phyloP scores from a whole-genome alignment of 1,284 basidiomycete species.

The Ganoderma meredithae region DNA sequence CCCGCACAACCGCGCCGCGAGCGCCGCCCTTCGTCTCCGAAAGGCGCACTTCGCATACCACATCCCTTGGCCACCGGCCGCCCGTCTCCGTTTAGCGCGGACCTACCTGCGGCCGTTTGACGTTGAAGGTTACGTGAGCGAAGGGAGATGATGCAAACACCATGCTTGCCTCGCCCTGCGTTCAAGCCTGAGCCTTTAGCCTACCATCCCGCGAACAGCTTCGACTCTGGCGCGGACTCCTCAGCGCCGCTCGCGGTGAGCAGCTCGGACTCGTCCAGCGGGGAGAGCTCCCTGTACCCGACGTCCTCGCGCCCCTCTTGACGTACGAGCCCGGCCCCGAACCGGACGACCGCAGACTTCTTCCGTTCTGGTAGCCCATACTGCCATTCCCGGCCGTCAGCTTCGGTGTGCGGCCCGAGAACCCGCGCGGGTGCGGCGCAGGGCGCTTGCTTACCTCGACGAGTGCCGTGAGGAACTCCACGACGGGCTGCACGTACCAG shows the following conservation, averaged over 20 bases:
- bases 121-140: not conserved
- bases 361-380: slow-evolving; percentile 26
- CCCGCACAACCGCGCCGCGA: not conserved
- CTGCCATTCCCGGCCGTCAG: slow-evolving; percentile 24
- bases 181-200: not conserved
- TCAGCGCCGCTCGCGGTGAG: slow-evolving; percentile 31
- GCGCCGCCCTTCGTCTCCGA: slow-evolving; percentile 1
- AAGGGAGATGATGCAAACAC: not conserved
- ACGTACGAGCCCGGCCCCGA: slow-evolving; percentile 24
- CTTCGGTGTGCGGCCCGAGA: not conserved
- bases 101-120: not conserved
- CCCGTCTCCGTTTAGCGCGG: slow-evolving; percentile 3
- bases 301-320: slow-evolving; percentile 35
- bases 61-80: slow-evolving; percentile 1
- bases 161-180: not conserved
- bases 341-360: slow-evolving; percentile 22
- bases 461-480: slow-evolving; percentile 37
- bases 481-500: slow-evolving; percentile 39
- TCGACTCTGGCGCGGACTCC: slow-evolving; percentile 35
- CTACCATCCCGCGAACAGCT: slow-evolving; percentile 37
- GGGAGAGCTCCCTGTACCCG: slow-evolving; percentile 32
- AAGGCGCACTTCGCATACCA: slow-evolving; percentile 3
- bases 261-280: slow-evolving; percentile 22
- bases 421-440: not conserved
- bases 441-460: slow-evolving; percentile 30